Percentiles rank a stretch among this genome's conserved stretches.
phyloP scores from a whole-genome alignment of 495 filamentous ascomycete species.

The Hyaloscypha bicolor region DNA sequence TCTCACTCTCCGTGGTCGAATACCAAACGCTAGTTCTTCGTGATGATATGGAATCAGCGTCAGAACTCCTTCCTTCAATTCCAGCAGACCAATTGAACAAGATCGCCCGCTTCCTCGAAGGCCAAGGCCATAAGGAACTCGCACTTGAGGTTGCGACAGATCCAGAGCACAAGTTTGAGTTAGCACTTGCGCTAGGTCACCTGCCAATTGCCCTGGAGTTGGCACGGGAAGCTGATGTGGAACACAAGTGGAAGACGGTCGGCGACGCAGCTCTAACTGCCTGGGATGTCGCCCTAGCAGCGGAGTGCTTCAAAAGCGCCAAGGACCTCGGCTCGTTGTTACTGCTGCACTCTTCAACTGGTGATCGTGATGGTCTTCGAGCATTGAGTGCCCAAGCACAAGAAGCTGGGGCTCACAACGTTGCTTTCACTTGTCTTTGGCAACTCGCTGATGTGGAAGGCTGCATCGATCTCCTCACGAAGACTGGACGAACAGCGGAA shows the following conservation, averaged over 20 bases:
- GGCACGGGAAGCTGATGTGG: slow-evolving; percentile 78
- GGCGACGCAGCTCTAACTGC: slow-evolving; percentile 85
- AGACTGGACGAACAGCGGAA: slow-evolving; percentile 78
- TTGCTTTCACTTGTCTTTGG: slow-evolving; percentile 91
- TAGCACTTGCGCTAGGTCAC: slow-evolving; percentile 81
- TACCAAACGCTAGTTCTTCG: slow-evolving; percentile 97
- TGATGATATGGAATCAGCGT: slow-evolving; percentile 90
- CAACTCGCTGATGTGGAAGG: slow-evolving; percentile 78
- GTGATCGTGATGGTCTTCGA: slow-evolving; percentile 71
- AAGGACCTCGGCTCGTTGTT: slow-evolving; percentile 89
- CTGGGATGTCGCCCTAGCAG: slow-evolving; percentile 87
- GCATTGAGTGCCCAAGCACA: slow-evolving; percentile 74
- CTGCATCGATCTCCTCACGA: slow-evolving; percentile 77
- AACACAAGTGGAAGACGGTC: slow-evolving; percentile 97
- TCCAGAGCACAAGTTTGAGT: slow-evolving; percentile 93
- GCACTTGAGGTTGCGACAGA: slow-evolving; percentile 97
- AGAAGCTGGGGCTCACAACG: slow-evolving; percentile 78
- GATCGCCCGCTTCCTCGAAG: slow-evolving; percentile 96
- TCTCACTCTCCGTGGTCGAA: slow-evolving; percentile 93
- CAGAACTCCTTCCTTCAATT: slow-evolving; percentile 79
- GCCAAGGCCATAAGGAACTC: slow-evolving; percentile 93
- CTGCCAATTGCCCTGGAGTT: slow-evolving; percentile 83
- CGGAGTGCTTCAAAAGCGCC: slow-evolving; percentile 88
- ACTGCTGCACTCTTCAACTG: slow-evolving; percentile 81
- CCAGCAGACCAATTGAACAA: slow-evolving; percentile 93